Base-by-base conservation (phyloP, 352 stramenopile genomes). In the Phytophthora citricola region DNA sequence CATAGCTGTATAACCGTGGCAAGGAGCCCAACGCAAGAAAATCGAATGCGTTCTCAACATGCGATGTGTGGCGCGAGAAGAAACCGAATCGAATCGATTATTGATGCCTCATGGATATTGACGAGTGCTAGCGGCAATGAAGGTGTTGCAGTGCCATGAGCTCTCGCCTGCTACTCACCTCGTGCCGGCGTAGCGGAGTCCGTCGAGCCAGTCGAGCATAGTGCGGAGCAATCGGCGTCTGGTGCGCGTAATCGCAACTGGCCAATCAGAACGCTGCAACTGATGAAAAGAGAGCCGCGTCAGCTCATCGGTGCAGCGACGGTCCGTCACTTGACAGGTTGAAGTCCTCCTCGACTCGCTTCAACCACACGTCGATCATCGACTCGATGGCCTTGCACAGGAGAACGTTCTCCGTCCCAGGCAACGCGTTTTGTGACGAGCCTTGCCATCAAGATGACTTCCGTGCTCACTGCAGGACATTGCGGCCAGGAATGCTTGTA, bases 291-390 rank as follows among this genome's bases (percentile, higher is more conserved):
- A 31, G 11, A 44, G 17, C 4, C 24, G 11, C 27, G 51, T 68
- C 60, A 68, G 60, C 51, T 63, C 52, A 68, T 68, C 58, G 48
- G 20, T 3, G 26, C 51, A 60, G 40, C 43, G 39, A 39, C 40
- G 48, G 40, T 17, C n/a, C 46, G 43, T 49, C 6, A 38, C 22
- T 50, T 52, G 44, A 69, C 58, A 58, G 4, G 45, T 63, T 69
- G 61, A 58, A 64, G 61, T 69, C 51, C 43, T 50, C 50, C 50
- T 57, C 34, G 52, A 36, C 31, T 24, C 24, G 34, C 9, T 64
- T 64, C 45, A 64, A 56, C 57, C 57, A 63, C 56, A 29, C 31
- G 31, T 36, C 31, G 31, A 36, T 36, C 31, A 36, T 36, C 31
- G 8, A 36, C 31, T 36, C 29, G 6, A 34, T 34, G 29, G 9